Percentiles rank a stretch among this genome's conserved stretches.
Conservation (phyloP, 257 asterid genomes). For the Capsicum pubescens region DNA sequence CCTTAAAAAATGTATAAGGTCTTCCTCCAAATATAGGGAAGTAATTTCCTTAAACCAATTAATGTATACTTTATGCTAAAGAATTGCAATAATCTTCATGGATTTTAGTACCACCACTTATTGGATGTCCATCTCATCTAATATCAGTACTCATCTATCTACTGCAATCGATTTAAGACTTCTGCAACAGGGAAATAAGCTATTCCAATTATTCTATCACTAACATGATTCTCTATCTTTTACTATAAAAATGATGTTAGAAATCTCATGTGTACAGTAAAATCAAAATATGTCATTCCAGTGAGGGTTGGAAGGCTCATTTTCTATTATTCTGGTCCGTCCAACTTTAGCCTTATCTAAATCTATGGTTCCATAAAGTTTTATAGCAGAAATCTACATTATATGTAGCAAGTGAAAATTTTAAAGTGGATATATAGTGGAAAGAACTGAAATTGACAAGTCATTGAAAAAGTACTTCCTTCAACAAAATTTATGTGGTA, state of each 20-base stretch:
- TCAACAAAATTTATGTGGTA: not conserved
- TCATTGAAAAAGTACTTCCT: not conserved
- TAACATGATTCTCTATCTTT: conserved; percentile 64
- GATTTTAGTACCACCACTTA: conserved; percentile 60
- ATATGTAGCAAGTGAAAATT: not conserved
- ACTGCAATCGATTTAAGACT: conserved; percentile 48
- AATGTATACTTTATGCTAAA: conserved; percentile 50
- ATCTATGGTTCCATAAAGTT: conserved; percentile 75
- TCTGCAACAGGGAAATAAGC: conserved; percentile 76
- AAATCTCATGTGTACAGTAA: conserved; percentile 71
- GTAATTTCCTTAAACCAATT: conserved; percentile 77
- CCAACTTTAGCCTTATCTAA: conserved; percentile 73
- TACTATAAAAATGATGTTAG: conserved; percentile 67
- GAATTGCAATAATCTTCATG: conserved; percentile 63
- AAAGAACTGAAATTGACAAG: not conserved
- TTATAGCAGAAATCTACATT: conserved; percentile 59
- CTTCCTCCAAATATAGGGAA: conserved; percentile 56
- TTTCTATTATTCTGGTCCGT: conserved; percentile 55
- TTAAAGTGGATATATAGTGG: not conserved
- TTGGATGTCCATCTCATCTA: conserved; percentile 62
- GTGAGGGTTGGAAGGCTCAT: conserved; percentile 62
- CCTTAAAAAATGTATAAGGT: conserved; percentile 66
- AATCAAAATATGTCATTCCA: conserved; percentile 71
- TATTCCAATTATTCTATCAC: conserved; percentile 80
- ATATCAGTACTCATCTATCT: conserved; percentile 62